Evolutionary conservation across 192 early-diverging fungal genomes (phyloP).

Genomic region (Coemansia sp.): DNA sequence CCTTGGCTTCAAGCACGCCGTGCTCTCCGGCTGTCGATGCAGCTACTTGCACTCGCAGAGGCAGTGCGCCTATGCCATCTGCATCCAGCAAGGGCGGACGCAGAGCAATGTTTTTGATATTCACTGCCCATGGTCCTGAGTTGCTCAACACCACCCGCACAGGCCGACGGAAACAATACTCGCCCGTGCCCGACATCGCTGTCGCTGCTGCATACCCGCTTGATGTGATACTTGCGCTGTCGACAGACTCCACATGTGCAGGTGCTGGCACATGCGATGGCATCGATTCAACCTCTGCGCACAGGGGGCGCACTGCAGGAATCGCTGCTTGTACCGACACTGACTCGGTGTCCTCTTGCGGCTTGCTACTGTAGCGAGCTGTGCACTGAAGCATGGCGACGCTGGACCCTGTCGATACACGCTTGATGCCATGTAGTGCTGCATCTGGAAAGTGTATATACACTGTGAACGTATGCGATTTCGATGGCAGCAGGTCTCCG

Average conservation of each 20-base stretch:
- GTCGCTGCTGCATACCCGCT: slow-evolving; percentile 4
- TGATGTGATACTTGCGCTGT: neutral
- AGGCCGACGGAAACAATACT: slow-evolving; percentile 37
- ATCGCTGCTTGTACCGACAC: slow-evolving; percentile 13
- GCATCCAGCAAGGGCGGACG: slow-evolving; percentile 10
- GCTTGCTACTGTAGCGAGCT: neutral
- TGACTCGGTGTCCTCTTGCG: slow-evolving; percentile 1
- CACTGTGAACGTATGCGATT: slow-evolving; percentile 12
- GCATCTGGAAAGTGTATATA: slow-evolving; percentile 22
- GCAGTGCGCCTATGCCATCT: neutral
- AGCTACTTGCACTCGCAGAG: slow-evolving; percentile 13
- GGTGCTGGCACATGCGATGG: slow-evolving; percentile 19
- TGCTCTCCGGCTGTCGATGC: slow-evolving; percentile 3
- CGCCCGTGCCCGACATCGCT: slow-evolving; percentile 3
- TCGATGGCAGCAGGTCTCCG: slow-evolving; percentile 6
- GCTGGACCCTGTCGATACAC: neutral
- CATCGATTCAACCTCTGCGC: slow-evolving; percentile 12
- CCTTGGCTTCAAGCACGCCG: neutral
- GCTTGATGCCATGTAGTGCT: slow-evolving; percentile 6
- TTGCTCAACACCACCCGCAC: slow-evolving; percentile 28
- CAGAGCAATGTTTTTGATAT: slow-evolving; percentile 12
- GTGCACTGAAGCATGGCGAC: neutral
- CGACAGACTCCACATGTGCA: neutral
- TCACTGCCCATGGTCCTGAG: slow-evolving; percentile 25
- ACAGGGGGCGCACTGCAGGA: slow-evolving; percentile 24